A percentile compares a stretch with the other conserved stretches of the same genome.
These are phyloP conservation scores for Meyerozyma athensensis DNA, from an alignment of 1,139 yeast genomes.

Conservation along the genomic window DNA sequence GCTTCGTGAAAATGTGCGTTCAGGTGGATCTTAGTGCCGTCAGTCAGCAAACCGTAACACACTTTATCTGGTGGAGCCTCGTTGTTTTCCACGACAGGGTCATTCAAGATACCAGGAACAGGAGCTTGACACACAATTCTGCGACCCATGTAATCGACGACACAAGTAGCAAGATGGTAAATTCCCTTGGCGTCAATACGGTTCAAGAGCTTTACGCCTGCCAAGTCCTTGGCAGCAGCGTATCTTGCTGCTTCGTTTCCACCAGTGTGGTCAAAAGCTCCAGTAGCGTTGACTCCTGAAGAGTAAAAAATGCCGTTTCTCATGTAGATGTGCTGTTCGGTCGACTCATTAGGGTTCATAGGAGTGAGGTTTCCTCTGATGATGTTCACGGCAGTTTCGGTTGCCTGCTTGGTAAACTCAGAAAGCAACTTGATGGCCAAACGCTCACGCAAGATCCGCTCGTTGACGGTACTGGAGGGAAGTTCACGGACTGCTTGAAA, in stretches of 20 bases:
- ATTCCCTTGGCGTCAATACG: constrained; percentile 61
- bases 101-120: constrained; percentile 88
- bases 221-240: constrained; percentile 74
- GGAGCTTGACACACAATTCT: constrained; percentile 92
- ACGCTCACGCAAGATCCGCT: constrained; percentile 73
- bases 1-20: constrained; percentile 49
- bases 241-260: constrained; percentile 86
- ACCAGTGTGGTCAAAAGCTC: constrained; percentile 61
- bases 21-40: constrained; percentile 44
- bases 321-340: constrained; percentile 61
- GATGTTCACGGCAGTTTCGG: constrained; percentile 74
- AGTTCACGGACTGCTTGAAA: constrained; percentile 77
- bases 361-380: constrained; percentile 71
- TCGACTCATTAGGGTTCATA: constrained; percentile 71
- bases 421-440: constrained; percentile 65
- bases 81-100: constrained; percentile 21
- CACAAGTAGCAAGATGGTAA: constrained; percentile 69
- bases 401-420: constrained; percentile 75
- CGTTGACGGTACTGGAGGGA: constrained; percentile 52
- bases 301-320: constrained; percentile 87
- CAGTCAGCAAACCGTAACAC: constrained; percentile 72
- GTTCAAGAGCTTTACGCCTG: constrained; percentile 66
- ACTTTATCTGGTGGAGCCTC: constrained; percentile 41
- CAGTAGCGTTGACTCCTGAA: constrained; percentile 68
- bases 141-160: constrained; percentile 86